Conservation (phyloP, 1,139 yeast species). For the Martiniozyma asiatica region DNA sequence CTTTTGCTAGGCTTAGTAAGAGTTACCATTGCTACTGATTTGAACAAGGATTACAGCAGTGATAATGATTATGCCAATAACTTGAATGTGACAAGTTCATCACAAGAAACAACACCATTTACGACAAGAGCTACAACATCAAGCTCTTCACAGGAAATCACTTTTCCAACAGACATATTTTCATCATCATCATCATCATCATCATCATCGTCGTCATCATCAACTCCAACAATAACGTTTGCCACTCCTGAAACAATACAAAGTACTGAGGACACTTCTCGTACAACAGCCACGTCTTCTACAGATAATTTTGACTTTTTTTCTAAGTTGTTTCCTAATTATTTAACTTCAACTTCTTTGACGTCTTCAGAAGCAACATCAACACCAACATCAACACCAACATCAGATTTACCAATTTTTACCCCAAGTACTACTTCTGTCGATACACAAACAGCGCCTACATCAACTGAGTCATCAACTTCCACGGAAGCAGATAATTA, state of each 20-base stretch:
- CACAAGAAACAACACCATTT: too few species aligned
- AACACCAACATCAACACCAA: constrained; percentile 4
- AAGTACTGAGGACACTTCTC: too few species aligned
- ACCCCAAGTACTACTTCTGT: constrained; percentile 2
- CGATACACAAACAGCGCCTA: constrained; percentile 4
- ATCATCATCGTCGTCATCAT: constrained; percentile 1
- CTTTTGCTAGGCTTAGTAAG: too few species aligned
- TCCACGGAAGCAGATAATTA: not conserved
- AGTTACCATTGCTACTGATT: too few species aligned
- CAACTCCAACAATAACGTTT: constrained; percentile 1
- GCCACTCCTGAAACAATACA: too few species aligned
- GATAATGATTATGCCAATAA: too few species aligned
- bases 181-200: constrained; percentile 1
- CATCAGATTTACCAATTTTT: constrained; percentile 1
- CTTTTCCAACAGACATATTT: too few species aligned
- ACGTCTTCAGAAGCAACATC: constrained; percentile 1
- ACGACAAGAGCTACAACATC: not conserved
- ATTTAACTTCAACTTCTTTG: constrained; percentile 4
- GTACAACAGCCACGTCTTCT: not conserved
- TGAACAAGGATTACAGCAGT: too few species aligned
- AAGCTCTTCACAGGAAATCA: too few species aligned
- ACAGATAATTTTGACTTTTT: too few species aligned
- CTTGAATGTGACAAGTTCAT: too few species aligned
- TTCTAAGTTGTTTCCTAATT: too few species aligned
- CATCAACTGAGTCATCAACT: constrained; percentile 2